phyloP scores from a whole-genome alignment of 805 yeast genomes.

The Lachancea mirantina region DNA sequence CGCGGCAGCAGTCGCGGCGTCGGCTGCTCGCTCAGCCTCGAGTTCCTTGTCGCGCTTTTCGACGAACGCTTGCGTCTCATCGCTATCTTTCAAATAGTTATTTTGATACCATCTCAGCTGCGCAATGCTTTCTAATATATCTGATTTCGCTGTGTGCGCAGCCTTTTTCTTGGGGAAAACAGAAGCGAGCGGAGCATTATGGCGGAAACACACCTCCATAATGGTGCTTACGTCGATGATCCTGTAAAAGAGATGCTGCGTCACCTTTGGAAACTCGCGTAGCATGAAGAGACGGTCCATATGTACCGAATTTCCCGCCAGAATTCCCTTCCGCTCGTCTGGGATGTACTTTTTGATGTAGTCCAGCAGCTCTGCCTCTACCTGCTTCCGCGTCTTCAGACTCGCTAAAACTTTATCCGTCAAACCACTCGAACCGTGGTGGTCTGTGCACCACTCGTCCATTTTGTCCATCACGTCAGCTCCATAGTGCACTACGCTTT shows the following conservation, averaged over 20 bases:
- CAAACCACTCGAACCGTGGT: constrained; percentile 75
- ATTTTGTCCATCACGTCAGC: constrained; percentile 55
- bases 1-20: too few relatives aligned
- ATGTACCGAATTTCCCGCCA: constrained; percentile 91
- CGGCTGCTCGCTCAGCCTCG: not conserved
- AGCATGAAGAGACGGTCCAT: constrained; percentile 83
- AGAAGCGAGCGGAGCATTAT: constrained; percentile 56
- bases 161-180: constrained; percentile 55
- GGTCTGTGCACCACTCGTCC: constrained; percentile 84
- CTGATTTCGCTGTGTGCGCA: constrained; percentile 82
- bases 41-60: constrained; percentile 6
- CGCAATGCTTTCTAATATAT: constrained; percentile 80
- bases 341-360: constrained; percentile 55
- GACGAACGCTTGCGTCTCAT: constrained; percentile 12
- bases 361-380: constrained; percentile 54
- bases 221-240: constrained; percentile 85
- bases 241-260: constrained; percentile 61
- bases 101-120: constrained; percentile 75
- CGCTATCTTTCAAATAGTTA: constrained; percentile 43
- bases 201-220: constrained; percentile 73
- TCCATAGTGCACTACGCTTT: constrained; percentile 70
- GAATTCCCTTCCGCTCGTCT: constrained; percentile 49
- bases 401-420: constrained; percentile 60
- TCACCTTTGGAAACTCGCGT: constrained; percentile 71
- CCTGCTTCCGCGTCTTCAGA: constrained; percentile 47